Evolutionary conservation across 805 yeast genomes (phyloP), one percentile per base, ranked within the genome.

Genomic region (Yamadazyma ubonensis): DNA sequence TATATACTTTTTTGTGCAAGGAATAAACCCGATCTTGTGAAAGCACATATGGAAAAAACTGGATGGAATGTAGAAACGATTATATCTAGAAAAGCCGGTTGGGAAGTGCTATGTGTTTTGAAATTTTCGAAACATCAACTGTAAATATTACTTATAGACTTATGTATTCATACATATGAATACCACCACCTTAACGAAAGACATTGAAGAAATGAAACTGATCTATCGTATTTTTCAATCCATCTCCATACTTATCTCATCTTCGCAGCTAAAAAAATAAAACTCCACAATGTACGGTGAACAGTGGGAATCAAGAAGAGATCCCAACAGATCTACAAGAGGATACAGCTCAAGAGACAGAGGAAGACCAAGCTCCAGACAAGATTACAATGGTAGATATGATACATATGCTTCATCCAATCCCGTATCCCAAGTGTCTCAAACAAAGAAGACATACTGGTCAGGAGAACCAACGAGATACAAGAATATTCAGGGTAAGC

Each of bases 1-100:
- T 91, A 88, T 52, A 81, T 93, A 10, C 64, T 93, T 23, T 93
- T 93, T 53, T 91, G 98, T 60, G 96, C 96, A 6, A 70, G 96
- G 48, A 93, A 93, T 55, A 75, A 81, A 25, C 98, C 98, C 0
- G 77, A 75, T 10, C 44, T 57, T 5, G 86, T 90, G 0, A 73
- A 72, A 0, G 50, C 57, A 6, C 31, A 38, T 2, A 82, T 87
- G 80, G 38, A 52, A 11, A 40, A 48, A 2, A 52, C 56, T 8
- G 69, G 70, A 6, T 91, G 96, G 88, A 39, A 39, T 0, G 77
- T 76, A 1, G 64, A 67, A 2, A 50, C 63, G n/a, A 67, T 87
- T 1, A 73, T 79, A 3, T 70, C 71, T 31, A 71, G 97, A 39
- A 86, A 86, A 53, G 96, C 96, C 1, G 98, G 98, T 0, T 89